These are phyloP conservation scores for Lentinula novae-zelandiae DNA, from an alignment of 1,284 basidiomycete species.

Conservation along the genomic window DNA sequence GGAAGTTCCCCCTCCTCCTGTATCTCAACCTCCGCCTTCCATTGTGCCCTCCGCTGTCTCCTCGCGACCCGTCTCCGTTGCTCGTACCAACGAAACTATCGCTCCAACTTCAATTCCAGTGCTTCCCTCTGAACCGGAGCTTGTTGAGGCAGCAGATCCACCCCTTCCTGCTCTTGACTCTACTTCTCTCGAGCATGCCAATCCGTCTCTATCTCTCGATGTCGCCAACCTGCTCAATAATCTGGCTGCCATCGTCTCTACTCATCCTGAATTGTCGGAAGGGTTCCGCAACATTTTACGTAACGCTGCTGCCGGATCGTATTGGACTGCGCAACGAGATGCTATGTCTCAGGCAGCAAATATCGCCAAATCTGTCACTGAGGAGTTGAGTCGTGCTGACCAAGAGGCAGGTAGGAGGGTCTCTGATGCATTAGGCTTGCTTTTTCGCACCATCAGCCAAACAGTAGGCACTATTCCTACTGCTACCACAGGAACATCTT, in stretches of 20 bases:
- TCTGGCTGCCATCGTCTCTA: conserved; percentile 47
- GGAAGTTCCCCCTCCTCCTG: background rate
- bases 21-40: background rate
- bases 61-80: background rate
- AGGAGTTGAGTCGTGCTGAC: conserved; percentile 46
- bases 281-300: conserved; percentile 57
- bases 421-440: conserved; percentile 56
- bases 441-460: conserved; percentile 54
- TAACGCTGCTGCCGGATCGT: conserved; percentile 59
- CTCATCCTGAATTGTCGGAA: conserved; percentile 70
- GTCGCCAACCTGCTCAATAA: conserved; percentile 55
- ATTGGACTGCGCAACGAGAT: conserved; percentile 62
- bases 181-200: conserved; percentile 22
- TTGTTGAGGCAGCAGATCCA: conserved; percentile 36
- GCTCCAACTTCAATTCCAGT: conserved; percentile 10
- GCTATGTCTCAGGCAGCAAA: conserved; percentile 52
- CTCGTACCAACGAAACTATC: conserved; percentile 6
- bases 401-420: conserved; percentile 62
- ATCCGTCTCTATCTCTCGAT: conserved; percentile 56
- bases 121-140: background rate
- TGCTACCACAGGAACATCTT: conserved; percentile 8
- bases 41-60: background rate
- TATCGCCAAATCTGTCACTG: conserved; percentile 41
- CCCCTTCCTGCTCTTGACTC: conserved; percentile 50
- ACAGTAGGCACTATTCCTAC: conserved; percentile 18